Conservation (phyloP, 306 rosid genomes). For the Betula pendula region DNA sequence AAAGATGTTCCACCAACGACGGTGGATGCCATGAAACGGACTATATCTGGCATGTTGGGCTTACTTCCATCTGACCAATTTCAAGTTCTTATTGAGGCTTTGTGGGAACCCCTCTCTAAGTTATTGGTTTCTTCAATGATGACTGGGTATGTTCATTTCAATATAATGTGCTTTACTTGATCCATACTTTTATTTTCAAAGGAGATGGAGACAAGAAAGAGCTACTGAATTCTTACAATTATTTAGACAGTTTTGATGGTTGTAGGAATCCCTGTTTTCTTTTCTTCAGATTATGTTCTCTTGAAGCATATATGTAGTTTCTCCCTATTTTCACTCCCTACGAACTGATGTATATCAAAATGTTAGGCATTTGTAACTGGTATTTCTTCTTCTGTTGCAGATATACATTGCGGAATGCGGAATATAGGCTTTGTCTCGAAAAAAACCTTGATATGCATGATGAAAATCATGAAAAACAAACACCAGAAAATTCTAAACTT, state of each 20-base stretch:
- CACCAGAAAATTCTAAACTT: slow-evolving; percentile 36
- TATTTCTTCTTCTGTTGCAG: slow-evolving; percentile 41
- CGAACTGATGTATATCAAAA: slow-evolving; percentile 11
- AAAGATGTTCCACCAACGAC: slow-evolving; percentile 86
- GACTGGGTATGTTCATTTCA: slow-evolving; percentile 69
- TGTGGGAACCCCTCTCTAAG: slow-evolving; percentile 92
- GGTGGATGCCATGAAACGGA: slow-evolving; percentile 94
- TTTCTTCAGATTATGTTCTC: slow-evolving; percentile 8
- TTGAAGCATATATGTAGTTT: slow-evolving; percentile 16
- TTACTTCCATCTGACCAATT: slow-evolving; percentile 91
- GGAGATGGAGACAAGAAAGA: background rate
- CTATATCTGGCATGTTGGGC: slow-evolving; percentile 93
- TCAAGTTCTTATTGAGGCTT: slow-evolving; percentile 80
- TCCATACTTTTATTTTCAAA: slow-evolving; percentile 4
- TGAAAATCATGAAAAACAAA: slow-evolving; percentile 49
- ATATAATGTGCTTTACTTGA: background rate
- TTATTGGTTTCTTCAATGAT: slow-evolving; percentile 88
- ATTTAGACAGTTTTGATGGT: background rate
- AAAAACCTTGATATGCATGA: slow-evolving; percentile 61
- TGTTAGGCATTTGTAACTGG: slow-evolving; percentile 20
- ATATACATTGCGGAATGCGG: slow-evolving; percentile 91
- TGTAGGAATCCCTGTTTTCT: background rate
- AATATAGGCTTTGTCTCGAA: slow-evolving; percentile 89
- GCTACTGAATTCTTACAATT: background rate
- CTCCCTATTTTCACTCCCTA: slow-evolving; percentile 4